Evolutionary conservation across 768 basidiomycete species (phyloP), one percentile per base, ranked within the genome.

Genomic region (Termitomyces bulborhizus): DNA sequence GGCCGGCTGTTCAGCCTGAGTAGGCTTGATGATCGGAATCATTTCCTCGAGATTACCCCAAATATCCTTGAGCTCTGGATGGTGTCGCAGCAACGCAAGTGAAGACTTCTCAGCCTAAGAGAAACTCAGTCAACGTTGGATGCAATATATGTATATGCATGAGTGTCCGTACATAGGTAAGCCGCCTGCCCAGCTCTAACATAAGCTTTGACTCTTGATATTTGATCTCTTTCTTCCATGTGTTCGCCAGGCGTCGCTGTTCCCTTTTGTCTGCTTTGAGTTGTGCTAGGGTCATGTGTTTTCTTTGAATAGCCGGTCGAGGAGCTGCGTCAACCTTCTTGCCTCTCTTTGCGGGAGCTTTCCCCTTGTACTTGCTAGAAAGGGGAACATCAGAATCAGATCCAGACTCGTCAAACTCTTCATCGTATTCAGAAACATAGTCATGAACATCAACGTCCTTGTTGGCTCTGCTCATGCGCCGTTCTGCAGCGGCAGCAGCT

Each of bases 1-100:
- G 2, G 72, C 73, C 2, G 97, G 95, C 55, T 95, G 94, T 29
- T 81, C 80, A 46, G 87, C 89, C 62, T 83, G 81, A 49, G 80
- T 71, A 2, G 93, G 92, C 31, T 76, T 71, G 54, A 83, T 72
- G 45, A 87, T 73, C 1, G 81, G 76, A 52, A 87, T 76, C 21
- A 73, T 79, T 24, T 77, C 73, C 65, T 88, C 81, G 7, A 97
- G 69, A 63, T 98, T 86, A 26, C 92, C 92, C 95, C 96, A 98
- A 37, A 92, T 85, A 68, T 86, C 79, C 54, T 69, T 73, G 34
- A 97, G 79, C 63, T 96, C 93, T 1, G 88, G 85, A 65, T 96
- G 95, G 65, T 88, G 75, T 62, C 71, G 79, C 26, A 77, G 74
- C 31, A 93, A 68, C 13, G 82, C 79, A 39, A 90, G 62, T 5